A percentile compares a stretch with the other conserved stretches of the same genome.
Conservation (phyloP, 805 yeast species). For the Debaryomyces hansenii region DNA sequence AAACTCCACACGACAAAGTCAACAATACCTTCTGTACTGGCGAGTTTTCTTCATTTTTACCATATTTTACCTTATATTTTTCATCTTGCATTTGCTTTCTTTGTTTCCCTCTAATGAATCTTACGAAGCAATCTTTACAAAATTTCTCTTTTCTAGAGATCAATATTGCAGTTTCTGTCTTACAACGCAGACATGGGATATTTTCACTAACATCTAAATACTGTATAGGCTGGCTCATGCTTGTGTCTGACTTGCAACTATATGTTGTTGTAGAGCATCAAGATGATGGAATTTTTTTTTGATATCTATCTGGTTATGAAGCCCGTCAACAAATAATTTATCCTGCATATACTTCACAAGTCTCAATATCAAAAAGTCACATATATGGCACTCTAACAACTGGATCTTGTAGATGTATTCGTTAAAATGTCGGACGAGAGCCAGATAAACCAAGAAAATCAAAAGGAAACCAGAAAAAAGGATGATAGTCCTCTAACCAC, state of each 20-base stretch:
- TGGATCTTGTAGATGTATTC: too few relatives aligned
- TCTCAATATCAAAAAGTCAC: too few relatives aligned
- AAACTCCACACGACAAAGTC: conserved; percentile 64
- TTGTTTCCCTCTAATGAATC: conserved; percentile 77
- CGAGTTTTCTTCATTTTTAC: conserved; percentile 32
- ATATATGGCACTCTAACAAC: too few relatives aligned
- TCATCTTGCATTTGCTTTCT: conserved; percentile 75
- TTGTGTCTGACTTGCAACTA: neutral
- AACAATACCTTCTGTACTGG: conserved; percentile 50
- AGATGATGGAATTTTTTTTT: neutral
- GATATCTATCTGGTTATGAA: neutral
- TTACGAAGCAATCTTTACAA: conserved; percentile 65
- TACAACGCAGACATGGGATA: conserved; percentile 52
- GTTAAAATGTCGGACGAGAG: too few relatives aligned
- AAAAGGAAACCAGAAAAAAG: neutral
- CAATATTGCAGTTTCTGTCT: conserved; percentile 39
- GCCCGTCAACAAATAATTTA: neutral
- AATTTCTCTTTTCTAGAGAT: conserved; percentile 63
- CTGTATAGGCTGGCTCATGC: conserved; percentile 7
- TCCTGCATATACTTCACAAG: too few relatives aligned
- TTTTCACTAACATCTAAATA: conserved; percentile 5
- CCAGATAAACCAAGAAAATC: neutral
- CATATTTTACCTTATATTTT: conserved; percentile 69
- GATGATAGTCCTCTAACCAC: conserved; percentile 5
- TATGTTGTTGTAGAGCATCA: too few relatives aligned